These are phyloP conservation scores for Leccinellum luteum DNA, from an alignment of 768 basidiomycete genomes.

Conservation along the genomic window DNA sequence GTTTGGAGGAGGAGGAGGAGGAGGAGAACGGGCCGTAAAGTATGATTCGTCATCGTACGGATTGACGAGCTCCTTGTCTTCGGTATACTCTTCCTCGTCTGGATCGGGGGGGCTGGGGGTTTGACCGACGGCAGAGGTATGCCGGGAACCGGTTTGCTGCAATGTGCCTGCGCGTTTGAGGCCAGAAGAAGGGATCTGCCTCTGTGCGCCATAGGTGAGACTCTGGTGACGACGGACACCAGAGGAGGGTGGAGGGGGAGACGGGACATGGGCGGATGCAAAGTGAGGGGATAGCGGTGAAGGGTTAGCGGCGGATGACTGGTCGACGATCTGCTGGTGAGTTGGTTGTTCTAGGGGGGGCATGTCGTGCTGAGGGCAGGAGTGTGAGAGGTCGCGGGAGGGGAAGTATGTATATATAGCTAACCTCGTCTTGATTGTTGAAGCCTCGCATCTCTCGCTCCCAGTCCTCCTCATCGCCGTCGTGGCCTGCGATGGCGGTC, in stretches of 20 bases:
- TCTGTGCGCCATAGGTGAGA: conserved; percentile 66
- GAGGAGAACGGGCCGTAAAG: conserved; percentile 42
- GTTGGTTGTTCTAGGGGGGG: conserved; percentile 27
- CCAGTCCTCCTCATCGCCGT: conserved; percentile 89
- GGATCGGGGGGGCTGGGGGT: conserved; percentile 49
- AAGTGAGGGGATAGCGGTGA: conserved; percentile 70
- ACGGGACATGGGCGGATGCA: conserved; percentile 49
- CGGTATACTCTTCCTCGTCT: conserved; percentile 51
- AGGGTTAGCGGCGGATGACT: conserved; percentile 35
- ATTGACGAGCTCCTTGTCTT: conserved; percentile 43
- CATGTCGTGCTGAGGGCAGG: conserved; percentile 23
- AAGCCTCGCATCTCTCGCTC: conserved; percentile 61
- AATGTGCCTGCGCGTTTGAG: conserved; percentile 79
- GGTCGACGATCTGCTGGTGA: conserved; percentile 51
- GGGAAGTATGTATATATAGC: conserved; percentile 13
- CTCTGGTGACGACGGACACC: conserved; percentile 79
- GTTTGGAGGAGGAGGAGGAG: conserved; percentile 34
- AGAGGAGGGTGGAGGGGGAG: conserved; percentile 67
- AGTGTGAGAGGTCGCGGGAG: conserved; percentile 10
- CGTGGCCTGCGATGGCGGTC: conserved; percentile 80
- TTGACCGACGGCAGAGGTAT: conserved; percentile 28
- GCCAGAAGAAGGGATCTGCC: conserved; percentile 47
- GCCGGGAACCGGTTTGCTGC: conserved; percentile 43
- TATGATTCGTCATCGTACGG: conserved; percentile 53
- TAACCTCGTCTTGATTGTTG: conserved; percentile 66